phyloP scores from a whole-genome alignment of 73 alveolate genomes.

The Effrenium voratum region DNA sequence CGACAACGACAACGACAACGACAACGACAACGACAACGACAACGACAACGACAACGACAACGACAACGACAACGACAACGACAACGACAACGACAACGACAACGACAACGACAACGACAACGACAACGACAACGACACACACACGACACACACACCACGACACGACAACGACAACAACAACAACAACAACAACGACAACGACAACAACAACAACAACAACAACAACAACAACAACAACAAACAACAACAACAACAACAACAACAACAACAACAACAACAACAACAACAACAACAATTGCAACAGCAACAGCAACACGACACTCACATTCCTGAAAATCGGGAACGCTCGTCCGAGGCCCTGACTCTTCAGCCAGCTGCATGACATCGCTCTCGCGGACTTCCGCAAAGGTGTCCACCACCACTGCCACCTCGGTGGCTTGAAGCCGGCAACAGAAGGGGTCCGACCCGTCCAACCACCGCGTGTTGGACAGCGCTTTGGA shows the following conservation, averaged over 20 bases:
- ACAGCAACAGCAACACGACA: not conserved
- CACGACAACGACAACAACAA: not conserved
- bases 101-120: not conserved
- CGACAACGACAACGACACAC: not conserved
- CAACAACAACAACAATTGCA: not conserved
- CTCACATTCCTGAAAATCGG: not conserved
- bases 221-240: not conserved
- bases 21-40: not conserved
- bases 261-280: not conserved
- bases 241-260: not conserved
- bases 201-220: not conserved
- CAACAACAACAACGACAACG: not conserved
- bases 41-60: not conserved
- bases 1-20: not conserved
- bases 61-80: not conserved
- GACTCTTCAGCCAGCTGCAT: slow-evolving; percentile 63
- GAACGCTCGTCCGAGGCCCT: not conserved
- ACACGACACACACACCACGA: not conserved
- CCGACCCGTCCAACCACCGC: not conserved
- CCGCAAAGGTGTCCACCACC: slow-evolving; percentile 83
- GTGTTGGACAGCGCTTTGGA: not conserved
- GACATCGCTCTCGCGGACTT: slow-evolving; percentile 69
- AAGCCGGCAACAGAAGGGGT: not conserved
- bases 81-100: no score
- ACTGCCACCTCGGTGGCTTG: slow-evolving; percentile 18